Evolutionary conservation across 148 eudicot genomes (phyloP).

Genomic region (Rhododendron griersonianum): DNA sequence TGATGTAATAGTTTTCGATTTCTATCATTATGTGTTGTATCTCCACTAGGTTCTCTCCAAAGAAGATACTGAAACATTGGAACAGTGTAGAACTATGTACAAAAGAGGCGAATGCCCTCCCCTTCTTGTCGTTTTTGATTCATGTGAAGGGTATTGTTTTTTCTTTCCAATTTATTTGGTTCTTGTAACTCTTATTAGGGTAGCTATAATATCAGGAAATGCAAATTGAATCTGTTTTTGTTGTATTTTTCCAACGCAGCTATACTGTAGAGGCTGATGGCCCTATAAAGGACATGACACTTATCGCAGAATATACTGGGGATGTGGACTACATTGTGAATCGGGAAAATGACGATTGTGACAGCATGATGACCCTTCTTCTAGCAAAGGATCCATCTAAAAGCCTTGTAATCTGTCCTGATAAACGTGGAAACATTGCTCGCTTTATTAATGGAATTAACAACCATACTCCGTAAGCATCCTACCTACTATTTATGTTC

Average conservation of each 20-base stretch:
- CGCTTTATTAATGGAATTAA: slow-evolving; percentile 93
- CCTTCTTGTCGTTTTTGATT: slow-evolving; percentile 65
- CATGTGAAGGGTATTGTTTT: slow-evolving; percentile 65
- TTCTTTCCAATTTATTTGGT: neutral
- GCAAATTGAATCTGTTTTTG: slow-evolving; percentile 5
- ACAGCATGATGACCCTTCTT: slow-evolving; percentile 93
- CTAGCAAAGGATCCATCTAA: slow-evolving; percentile 54
- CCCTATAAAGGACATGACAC: slow-evolving; percentile 78
- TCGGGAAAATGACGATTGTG: slow-evolving; percentile 82
- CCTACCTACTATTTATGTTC: neutral
- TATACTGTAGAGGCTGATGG: slow-evolving; percentile 84
- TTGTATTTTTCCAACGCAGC: slow-evolving; percentile 32
- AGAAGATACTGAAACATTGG: slow-evolving; percentile 69
- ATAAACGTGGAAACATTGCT: slow-evolving; percentile 86
- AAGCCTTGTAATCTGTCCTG: slow-evolving; percentile 87
- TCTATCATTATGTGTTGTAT: slow-evolving; percentile 4
- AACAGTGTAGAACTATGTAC: slow-evolving; percentile 62
- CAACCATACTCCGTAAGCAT: slow-evolving; percentile 73
- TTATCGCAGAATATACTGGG: slow-evolving; percentile 74
- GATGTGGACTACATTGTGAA: slow-evolving; percentile 87
- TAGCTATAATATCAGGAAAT: neutral
- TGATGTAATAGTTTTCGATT: neutral
- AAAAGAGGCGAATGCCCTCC: slow-evolving; percentile 82
- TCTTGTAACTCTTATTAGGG: neutral
- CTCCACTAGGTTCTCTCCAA: slow-evolving; percentile 63